phyloP scores from a whole-genome alignment of 805 yeast species.

The Cyberlindnera saturnus region DNA sequence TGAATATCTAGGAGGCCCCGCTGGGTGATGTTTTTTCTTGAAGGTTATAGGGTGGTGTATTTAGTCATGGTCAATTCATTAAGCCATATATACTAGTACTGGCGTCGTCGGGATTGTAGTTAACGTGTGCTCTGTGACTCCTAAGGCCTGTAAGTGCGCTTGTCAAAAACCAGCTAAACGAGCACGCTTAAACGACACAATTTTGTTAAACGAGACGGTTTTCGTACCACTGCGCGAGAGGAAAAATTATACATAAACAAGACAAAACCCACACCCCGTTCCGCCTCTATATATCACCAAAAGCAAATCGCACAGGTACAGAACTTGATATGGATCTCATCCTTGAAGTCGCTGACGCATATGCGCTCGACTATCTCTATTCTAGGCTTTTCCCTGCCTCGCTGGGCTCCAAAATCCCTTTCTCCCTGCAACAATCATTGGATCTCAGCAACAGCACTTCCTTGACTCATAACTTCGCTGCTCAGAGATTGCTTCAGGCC shows the following conservation, averaged over 20 bases:
- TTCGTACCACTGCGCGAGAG: not conserved
- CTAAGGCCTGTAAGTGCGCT: too few relatives aligned
- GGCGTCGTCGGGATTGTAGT: too few relatives aligned
- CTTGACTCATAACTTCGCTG: slow-evolving; percentile 13
- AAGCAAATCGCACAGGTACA: not conserved
- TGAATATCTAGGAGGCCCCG: too few relatives aligned
- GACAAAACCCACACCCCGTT: not conserved
- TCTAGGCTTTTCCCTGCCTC: slow-evolving; percentile 62
- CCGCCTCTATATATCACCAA: not conserved
- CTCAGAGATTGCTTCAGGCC: slow-evolving; percentile 9
- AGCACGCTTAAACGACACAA: too few relatives aligned
- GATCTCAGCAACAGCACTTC: slow-evolving; percentile 20
- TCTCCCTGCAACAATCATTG: slow-evolving; percentile 24
- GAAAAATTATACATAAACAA: slow-evolving; percentile 1
- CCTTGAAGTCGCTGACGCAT: slow-evolving; percentile 73
- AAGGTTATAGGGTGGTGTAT: too few relatives aligned
- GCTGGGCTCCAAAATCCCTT: slow-evolving; percentile 32
- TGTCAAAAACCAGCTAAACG: too few relatives aligned
- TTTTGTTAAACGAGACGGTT: too few relatives aligned
- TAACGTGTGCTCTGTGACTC: too few relatives aligned
- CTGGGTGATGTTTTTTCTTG: too few relatives aligned
- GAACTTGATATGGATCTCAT: slow-evolving; percentile 75
- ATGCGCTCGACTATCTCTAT: slow-evolving; percentile 65
- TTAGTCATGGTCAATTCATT: too few relatives aligned
- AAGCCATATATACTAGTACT: too few relatives aligned